Evolutionary conservation across 2,329 filamentous ascomycete species (phyloP).

Genomic region (Malbranchea cinnamomea): DNA sequence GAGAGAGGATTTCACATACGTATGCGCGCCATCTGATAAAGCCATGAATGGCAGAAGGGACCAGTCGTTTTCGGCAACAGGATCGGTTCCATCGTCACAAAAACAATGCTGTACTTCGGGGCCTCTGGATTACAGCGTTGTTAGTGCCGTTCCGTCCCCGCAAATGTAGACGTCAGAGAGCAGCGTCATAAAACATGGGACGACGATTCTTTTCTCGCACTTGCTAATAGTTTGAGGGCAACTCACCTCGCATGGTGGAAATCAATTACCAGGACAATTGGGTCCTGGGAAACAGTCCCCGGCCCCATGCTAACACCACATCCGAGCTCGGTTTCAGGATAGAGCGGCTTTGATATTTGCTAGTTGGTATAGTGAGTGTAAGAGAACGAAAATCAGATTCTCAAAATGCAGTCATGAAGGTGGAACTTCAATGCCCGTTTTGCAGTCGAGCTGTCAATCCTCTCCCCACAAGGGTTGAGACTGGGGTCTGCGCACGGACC

Average conservation of each 20-base stretch:
- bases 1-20: slow-evolving; percentile 41
- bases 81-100: slow-evolving; percentile 61
- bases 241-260: slow-evolving; percentile 58
- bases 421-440: no score
- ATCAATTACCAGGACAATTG: slow-evolving; percentile 65
- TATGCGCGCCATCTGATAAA: slow-evolving; percentile 85
- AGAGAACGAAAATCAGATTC: no score
- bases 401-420: no score
- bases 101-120: slow-evolving; percentile 93
- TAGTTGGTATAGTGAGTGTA: no score
- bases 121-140: slow-evolving; percentile 36
- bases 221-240: neutral
- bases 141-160: neutral
- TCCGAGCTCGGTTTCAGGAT: no score
- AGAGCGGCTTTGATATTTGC: no score
- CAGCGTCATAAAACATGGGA: neutral
- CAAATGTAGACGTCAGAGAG: neutral
- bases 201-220: no score
- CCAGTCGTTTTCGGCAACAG: slow-evolving; percentile 77
- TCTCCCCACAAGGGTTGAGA: no score
- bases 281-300: slow-evolving; percentile 27
- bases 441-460: no score
- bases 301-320: slow-evolving; percentile 6
- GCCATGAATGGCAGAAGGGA: slow-evolving; percentile 89
- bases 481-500: no score